These are phyloP conservation scores for Lithospermum erythrorhizon DNA, from an alignment of 257 asterid genomes.

Conservation along the genomic window DNA sequence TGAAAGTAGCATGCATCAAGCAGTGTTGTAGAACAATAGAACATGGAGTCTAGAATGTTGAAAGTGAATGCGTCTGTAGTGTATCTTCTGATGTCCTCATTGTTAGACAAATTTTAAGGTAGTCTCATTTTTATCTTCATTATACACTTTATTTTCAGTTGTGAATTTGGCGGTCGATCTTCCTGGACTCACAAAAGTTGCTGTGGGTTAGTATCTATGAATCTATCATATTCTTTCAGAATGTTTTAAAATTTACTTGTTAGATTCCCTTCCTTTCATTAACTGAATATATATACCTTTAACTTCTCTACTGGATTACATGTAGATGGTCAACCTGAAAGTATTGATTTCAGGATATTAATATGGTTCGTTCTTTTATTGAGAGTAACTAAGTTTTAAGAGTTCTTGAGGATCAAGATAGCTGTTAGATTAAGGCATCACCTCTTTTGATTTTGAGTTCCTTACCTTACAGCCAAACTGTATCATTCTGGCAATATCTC, in stretches of 20 bases:
- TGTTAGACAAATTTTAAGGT: not conserved
- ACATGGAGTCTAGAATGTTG: not conserved
- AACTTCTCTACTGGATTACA: constrained; percentile 10
- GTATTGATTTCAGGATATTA: constrained; percentile 78
- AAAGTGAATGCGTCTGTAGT: not conserved
- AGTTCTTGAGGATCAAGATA: constrained; percentile 1
- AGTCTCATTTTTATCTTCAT: not conserved
- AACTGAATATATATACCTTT: constrained; percentile 5
- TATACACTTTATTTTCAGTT: constrained; percentile 34
- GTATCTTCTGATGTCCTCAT: not conserved
- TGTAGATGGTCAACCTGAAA: constrained; percentile 91
- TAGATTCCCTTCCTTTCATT: not conserved
- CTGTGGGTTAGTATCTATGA: constrained; percentile 75
- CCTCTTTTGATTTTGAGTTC: constrained; percentile 3
- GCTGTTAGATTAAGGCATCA: not conserved
- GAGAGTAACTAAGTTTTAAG: constrained; percentile 45
- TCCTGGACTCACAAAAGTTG: constrained; percentile 98
- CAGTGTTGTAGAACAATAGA: no score
- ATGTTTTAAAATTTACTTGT: constrained; percentile 5
- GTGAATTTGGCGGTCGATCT: constrained; percentile 96
- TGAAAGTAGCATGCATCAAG: no score
- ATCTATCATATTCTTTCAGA: constrained; percentile 5
- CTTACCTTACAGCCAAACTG: constrained; percentile 62
- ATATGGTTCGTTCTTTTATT: constrained; percentile 87
- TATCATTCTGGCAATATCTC: constrained; percentile 82